Evolutionary conservation across 768 basidiomycete genomes (phyloP).

Genomic region (Lactifluus echinatus): DNA sequence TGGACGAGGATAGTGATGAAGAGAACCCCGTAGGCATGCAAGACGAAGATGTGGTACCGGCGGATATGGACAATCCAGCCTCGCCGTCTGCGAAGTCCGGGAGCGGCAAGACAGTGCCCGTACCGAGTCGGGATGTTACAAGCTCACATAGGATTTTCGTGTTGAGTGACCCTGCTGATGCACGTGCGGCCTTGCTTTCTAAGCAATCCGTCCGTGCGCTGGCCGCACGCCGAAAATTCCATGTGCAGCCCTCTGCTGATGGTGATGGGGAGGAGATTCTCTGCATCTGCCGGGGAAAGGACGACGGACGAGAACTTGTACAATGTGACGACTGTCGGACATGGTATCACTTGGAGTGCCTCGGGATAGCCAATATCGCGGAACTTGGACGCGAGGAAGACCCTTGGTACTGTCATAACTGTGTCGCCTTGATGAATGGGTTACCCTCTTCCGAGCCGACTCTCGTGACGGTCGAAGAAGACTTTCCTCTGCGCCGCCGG

Average conservation of each 20-base stretch:
- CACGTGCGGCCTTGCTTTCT: slow-evolving; percentile 60
- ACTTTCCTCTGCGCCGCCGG: slow-evolving; percentile 30
- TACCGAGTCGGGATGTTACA: slow-evolving; percentile 33
- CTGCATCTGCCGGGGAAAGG: slow-evolving; percentile 59
- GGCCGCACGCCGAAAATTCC: slow-evolving; percentile 38
- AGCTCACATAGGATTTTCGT: slow-evolving; percentile 32
- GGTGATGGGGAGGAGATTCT: slow-evolving; percentile 43
- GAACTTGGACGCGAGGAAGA: slow-evolving; percentile 72
- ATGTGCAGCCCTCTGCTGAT: slow-evolving; percentile 29
- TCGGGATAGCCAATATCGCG: slow-evolving; percentile 55
- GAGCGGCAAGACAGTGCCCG: slow-evolving; percentile 54
- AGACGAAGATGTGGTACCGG: slow-evolving; percentile 30
- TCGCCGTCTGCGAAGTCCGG: slow-evolving; percentile 32
- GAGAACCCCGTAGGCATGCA: slow-evolving; percentile 31
- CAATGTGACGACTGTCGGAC: slow-evolving; percentile 74
- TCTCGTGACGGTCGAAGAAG: slow-evolving; percentile 58
- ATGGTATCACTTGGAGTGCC: slow-evolving; percentile 79
- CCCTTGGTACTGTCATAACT: slow-evolving; percentile 64
- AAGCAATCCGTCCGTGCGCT: slow-evolving; percentile 61
- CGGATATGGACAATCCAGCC: slow-evolving; percentile 25
- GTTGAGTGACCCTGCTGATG: slow-evolving; percentile 68
- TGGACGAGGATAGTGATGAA: slow-evolving; percentile 63
- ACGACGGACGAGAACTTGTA: slow-evolving; percentile 69
- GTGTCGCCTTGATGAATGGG: slow-evolving; percentile 33
- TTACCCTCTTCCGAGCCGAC: slow-evolving; percentile 46